Percentiles rank a stretch among this genome's conserved stretches.
These are phyloP conservation scores for Microascus cirrosus DNA, from an alignment of 2,329 filamentous ascomycete species.

Conservation along the genomic window DNA sequence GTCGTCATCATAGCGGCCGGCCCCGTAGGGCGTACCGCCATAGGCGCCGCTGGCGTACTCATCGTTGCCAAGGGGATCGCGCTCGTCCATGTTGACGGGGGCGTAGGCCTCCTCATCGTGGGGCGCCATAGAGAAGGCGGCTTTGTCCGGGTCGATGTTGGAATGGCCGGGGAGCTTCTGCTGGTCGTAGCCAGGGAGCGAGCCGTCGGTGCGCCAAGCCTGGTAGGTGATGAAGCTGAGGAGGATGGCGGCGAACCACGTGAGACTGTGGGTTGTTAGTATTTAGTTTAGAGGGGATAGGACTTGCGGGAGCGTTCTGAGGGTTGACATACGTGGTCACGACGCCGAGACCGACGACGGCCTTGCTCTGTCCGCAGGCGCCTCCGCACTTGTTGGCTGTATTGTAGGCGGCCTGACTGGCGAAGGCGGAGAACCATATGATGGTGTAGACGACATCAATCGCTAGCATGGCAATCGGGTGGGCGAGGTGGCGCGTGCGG, in stretches of 20 bases:
- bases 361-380: constrained; percentile 50
- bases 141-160: constrained; percentile 58
- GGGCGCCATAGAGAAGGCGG: constrained; percentile 57
- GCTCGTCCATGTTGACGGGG: constrained; percentile 45
- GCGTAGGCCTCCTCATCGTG: constrained; percentile 56
- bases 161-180: constrained; percentile 25
- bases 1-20: constrained; percentile 19
- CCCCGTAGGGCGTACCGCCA: constrained; percentile 10
- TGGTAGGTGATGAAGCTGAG: constrained; percentile 49
- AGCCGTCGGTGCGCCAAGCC: constrained; percentile 50
- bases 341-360: constrained; percentile 50
- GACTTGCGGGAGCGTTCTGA: neutral
- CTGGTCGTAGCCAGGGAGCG: constrained; percentile 49
- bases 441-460: constrained; percentile 47
- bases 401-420: constrained; percentile 55
- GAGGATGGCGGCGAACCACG: constrained; percentile 40
- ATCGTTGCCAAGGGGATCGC: constrained; percentile 26
- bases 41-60: constrained; percentile 19
- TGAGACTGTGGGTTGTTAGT: constrained; percentile 29
- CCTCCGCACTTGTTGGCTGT: constrained; percentile 39
- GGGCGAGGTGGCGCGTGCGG: constrained; percentile 48
- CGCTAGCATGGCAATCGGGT: constrained; percentile 49
- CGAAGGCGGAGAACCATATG: constrained; percentile 57
- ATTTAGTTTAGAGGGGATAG: constrained; percentile 3
- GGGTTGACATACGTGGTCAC: constrained; percentile 43